Evolutionary conservation across 768 basidiomycete genomes (phyloP), one percentile per base, ranked within the genome.

Genomic region (Phlebiopsis gigantea): DNA sequence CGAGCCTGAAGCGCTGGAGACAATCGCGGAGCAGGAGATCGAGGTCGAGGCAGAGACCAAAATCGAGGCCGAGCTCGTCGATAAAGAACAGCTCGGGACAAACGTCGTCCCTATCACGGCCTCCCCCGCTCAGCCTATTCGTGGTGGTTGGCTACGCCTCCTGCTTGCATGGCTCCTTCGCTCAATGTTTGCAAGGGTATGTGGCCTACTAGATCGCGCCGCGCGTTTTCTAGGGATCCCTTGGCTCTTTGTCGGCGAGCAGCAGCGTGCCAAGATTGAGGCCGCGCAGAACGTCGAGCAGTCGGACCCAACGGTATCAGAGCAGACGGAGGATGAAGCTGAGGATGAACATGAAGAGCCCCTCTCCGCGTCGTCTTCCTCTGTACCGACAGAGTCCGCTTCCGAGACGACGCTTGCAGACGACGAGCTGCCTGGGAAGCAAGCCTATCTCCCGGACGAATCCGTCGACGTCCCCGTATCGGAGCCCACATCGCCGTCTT

Each of bases 111-210:
- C 45, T 14, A 14, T 39, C 34, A 39, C 12, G 34, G 12, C 30
- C 22, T 28, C 44, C 8, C 43, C 21, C 25, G 44, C 43, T 30
- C 53, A 44, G 10, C 42, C 53, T 7, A 52, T 43, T 41, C 53
- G 53, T 17, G 31, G 31, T 9, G 45, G 45, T 15, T 21, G 46
- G 4, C 15, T 55, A 22, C 43, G 45, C 31, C 22, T 46, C 19
- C 46, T 55, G 21, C 22, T 55, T 19, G 26, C 45, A 6, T 55
- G 54, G 54, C 44, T 55, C 19, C 19, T 55, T 15, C 43, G 45
- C 8, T 31, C 54, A 8, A 22, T 46, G 14, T 14, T 55, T 5
- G 44, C 43, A 2, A 46, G 45, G 29, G 30, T 55, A 7, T 55
- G 28, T 12, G 45, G 44, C 29, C 34, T 55, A 25, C 34, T 55